Evolutionary conservation across 1,284 basidiomycete genomes (phyloP), one percentile per base, ranked within the genome.

Genomic region (Ceratobasidium sp.): DNA sequence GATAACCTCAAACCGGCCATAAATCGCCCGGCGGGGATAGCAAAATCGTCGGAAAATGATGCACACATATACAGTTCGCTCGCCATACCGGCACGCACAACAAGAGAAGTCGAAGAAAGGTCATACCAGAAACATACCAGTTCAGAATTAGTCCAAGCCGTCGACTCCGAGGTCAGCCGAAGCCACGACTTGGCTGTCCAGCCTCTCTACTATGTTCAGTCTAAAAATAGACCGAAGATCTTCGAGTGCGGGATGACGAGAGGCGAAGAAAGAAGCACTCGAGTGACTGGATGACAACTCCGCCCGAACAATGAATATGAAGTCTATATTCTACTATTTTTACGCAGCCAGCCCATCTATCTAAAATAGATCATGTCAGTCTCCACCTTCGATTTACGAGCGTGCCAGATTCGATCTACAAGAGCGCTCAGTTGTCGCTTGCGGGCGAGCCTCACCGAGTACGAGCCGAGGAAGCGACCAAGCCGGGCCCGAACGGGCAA

Each of bases 1-100:
- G 50, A 10, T 30, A 26, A 30, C 26, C 14, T 53, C 46, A 21
- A 9, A 18, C 9, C 46, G 46, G 46, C 18, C 3, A 21, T 3
- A 9, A 28, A 39, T 39, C 36, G 9, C 53, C 36, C 53, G 53
- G 53, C 53, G 53, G 53, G 53, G 53, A 57, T 57, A 57, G 53
- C 53, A n/a, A 34, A 57, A 57, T 57, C 53, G 10, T 57, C 53
- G 53, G 53, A 34, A 57, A 57, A 57, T 53, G 28, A n/a, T n/a
- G n/a, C n/a, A 6, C 23, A 28, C 26, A 28, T 3, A 53, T 10
- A 28, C 23, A 16, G 18, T 30, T 53, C 26, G 26, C 28, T 28
- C 50, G 28, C 14, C 50, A 28, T 16, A 53, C 50, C 14, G 8
- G 14, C 50, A 53, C 50, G 50, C 50, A 53, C 26, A 53, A 28